A percentile compares a stretch with the other conserved stretches of the same genome.
Conservation (phyloP, 768 basidiomycete genomes). For the Termitomyces eurrhizus region DNA sequence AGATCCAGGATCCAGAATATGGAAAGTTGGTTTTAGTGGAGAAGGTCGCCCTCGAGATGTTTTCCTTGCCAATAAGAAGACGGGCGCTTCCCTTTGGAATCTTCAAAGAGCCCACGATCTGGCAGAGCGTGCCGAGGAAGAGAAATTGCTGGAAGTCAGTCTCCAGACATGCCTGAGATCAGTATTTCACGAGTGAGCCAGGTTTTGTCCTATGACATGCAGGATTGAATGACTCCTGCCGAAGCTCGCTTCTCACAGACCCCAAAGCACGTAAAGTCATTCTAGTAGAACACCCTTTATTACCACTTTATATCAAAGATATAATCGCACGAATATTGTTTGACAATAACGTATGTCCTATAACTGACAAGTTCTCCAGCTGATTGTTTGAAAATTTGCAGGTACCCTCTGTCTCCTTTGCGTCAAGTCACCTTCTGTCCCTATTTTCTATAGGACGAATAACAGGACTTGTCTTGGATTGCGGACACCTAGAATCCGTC, state of each 20-base stretch:
- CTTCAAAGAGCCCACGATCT: slow-evolving; percentile 52
- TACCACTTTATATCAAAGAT: slow-evolving; percentile 87
- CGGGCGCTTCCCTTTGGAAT: slow-evolving; percentile 52
- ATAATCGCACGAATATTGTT: slow-evolving; percentile 83
- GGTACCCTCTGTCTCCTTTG: slow-evolving; percentile 95
- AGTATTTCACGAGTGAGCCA: slow-evolving; percentile 80
- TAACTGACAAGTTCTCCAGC: not conserved
- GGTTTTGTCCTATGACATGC: not conserved
- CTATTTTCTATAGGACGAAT: slow-evolving; percentile 84
- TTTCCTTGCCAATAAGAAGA: slow-evolving; percentile 54
- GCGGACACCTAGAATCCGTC: slow-evolving; percentile 88
- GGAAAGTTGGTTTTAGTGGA: slow-evolving; percentile 98
- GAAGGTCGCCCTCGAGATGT: slow-evolving; percentile 89
- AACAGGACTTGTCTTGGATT: slow-evolving; percentile 91
- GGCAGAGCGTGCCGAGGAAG: slow-evolving; percentile 65
- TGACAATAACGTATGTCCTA: slow-evolving; percentile 71
- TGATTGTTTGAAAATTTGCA: slow-evolving; percentile 25
- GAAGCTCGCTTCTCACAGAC: slow-evolving; percentile 87
- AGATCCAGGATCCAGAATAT: slow-evolving; percentile 89
- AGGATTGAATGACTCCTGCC: slow-evolving; percentile 12
- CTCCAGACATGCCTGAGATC: slow-evolving; percentile 67
- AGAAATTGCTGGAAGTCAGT: slow-evolving; percentile 63
- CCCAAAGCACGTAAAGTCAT: slow-evolving; percentile 95
- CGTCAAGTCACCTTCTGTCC: slow-evolving; percentile 81
- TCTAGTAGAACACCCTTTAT: slow-evolving; percentile 82